Evolutionary conservation across 2,329 filamentous ascomycete genomes (phyloP).

Genomic region (Dothistroma septosporum): DNA sequence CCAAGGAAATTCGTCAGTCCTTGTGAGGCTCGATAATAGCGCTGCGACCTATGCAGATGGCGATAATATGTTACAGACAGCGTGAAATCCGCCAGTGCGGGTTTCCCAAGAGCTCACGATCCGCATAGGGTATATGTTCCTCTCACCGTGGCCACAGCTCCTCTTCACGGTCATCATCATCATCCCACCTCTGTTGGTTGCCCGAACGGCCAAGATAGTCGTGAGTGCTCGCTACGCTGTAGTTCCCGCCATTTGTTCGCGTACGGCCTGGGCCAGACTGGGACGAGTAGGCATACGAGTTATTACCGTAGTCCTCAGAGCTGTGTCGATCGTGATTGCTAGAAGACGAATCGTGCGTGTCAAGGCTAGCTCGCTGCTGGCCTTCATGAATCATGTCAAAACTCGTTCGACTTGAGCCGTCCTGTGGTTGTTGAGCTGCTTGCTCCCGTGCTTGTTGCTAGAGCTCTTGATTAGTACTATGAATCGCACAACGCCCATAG

Average conservation of each 20-base stretch:
- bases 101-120: background rate
- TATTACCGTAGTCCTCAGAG: constrained; percentile 25
- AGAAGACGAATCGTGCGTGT: constrained; percentile 14
- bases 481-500: background rate
- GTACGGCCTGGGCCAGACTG: constrained; percentile 6
- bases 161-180: constrained; percentile 30
- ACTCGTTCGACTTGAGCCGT: constrained; percentile 16
- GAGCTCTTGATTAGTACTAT: background rate
- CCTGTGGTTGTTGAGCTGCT: constrained; percentile 18
- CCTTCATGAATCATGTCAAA: constrained; percentile 26
- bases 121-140: background rate
- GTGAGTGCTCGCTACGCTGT: constrained; percentile 33
- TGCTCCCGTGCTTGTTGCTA: constrained; percentile 34
- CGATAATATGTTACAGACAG: constrained; percentile 5
- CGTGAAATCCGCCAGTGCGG: background rate
- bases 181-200: constrained; percentile 29
- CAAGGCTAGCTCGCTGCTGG: constrained; percentile 11
- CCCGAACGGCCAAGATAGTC: constrained; percentile 36
- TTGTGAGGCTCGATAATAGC: background rate
- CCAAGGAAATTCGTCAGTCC: no score
- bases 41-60: background rate
- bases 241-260: constrained; percentile 22
- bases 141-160: constrained; percentile 29
- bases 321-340: constrained; percentile 22
- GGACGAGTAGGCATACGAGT: constrained; percentile 17